Percentiles rank a stretch among this genome's conserved stretches.
phyloP scores from a whole-genome alignment of 768 basidiomycete genomes.

The Russula emetica region DNA sequence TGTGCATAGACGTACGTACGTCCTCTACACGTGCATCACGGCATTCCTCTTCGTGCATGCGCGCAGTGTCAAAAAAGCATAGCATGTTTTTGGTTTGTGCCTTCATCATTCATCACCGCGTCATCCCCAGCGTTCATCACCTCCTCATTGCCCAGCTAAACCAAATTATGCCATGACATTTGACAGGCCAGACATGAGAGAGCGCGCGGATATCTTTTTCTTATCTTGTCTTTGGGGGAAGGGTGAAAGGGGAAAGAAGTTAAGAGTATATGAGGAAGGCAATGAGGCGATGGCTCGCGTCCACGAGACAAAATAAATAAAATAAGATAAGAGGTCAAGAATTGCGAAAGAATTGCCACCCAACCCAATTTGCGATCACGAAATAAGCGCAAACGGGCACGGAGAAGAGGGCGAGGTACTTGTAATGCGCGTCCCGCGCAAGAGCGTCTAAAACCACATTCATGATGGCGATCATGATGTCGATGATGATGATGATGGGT shows the following conservation, averaged over 20 bases:
- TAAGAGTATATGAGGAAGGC: neutral
- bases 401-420: constrained; percentile 75
- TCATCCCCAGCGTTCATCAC: neutral
- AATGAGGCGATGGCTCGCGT: too few species aligned
- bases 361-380: constrained; percentile 97
- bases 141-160: neutral
- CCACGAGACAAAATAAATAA: too few species aligned
- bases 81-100: neutral
- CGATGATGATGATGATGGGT: neutral
- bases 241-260: too few species aligned
- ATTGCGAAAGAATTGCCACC: constrained; percentile 96
- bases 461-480: neutral
- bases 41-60: constrained; percentile 1
- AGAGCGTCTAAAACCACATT: constrained; percentile 54
- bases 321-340: constrained; percentile 45
- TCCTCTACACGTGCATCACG: constrained; percentile 5
- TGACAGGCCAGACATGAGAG: neutral
- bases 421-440: constrained; percentile 79
- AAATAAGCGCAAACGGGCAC: constrained; percentile 83
- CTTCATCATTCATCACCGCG: neutral
- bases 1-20: neutral
- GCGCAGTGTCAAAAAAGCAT: constrained; percentile 11
- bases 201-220: too few species aligned
- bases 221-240: too few species aligned
- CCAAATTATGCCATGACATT: neutral